phyloP scores from a whole-genome alignment of 306 rosid genomes.

The Citrullus mucosospermus region DNA sequence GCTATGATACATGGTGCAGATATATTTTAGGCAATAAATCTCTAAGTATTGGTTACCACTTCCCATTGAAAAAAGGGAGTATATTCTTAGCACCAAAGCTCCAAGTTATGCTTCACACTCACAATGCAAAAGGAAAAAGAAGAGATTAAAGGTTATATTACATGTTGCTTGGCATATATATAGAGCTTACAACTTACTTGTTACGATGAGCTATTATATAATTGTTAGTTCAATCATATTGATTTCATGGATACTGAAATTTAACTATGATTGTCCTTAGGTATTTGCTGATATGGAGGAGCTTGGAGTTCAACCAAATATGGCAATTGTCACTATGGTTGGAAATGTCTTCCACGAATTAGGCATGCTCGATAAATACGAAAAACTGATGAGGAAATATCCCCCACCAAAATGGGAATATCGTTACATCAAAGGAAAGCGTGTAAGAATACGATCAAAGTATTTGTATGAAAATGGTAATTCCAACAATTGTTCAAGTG shows the following conservation, averaged over 20 bases:
- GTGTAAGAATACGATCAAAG: constrained; percentile 35
- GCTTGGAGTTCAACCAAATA: constrained; percentile 59
- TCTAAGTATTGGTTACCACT: neutral
- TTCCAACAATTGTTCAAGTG: constrained; percentile 8
- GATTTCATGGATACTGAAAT: neutral
- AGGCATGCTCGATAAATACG: constrained; percentile 66
- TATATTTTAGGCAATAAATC: neutral
- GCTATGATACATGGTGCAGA: neutral
- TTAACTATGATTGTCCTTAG: constrained; percentile 18
- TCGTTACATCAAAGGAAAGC: constrained; percentile 61
- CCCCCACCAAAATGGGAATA: constrained; percentile 72
- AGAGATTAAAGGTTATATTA: neutral
- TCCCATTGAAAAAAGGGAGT: neutral
- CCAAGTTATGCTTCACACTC: neutral
- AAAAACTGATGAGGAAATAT: constrained; percentile 51
- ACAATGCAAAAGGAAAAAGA: neutral
- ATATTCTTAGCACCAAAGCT: neutral
- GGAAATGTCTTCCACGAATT: constrained; percentile 70
- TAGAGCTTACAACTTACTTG: no score
- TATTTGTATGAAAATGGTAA: constrained; percentile 3
- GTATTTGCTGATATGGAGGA: constrained; percentile 97
- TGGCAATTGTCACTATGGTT: constrained; percentile 37
- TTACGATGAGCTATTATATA: neutral
- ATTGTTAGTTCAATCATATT: neutral
- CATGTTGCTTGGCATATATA: neutral